A percentile compares a stretch with the other conserved stretches of the same genome.
These are phyloP conservation scores for Phaeomoniella chlamydospora DNA, from an alignment of 2,329 filamentous ascomycete genomes.

Conservation along the genomic window DNA sequence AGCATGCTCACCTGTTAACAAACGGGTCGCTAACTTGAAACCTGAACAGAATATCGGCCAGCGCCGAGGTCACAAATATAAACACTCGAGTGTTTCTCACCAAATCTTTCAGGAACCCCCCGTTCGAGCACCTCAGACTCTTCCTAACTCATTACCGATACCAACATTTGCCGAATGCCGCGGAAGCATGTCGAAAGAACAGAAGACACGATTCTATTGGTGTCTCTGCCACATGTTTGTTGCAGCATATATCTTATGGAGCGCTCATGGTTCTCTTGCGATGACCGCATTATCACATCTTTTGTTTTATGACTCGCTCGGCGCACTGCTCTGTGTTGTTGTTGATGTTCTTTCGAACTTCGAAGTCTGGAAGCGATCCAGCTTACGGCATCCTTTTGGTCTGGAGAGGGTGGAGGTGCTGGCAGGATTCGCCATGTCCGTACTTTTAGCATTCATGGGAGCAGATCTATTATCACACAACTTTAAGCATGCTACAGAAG, in stretches of 20 bases:
- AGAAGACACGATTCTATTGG: constrained; percentile 74
- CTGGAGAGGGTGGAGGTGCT: constrained; percentile 87
- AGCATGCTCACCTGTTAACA: neutral
- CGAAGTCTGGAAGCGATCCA: constrained; percentile 90
- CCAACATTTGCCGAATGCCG: constrained; percentile 81
- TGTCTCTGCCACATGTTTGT: constrained; percentile 76
- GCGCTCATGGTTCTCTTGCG: constrained; percentile 70
- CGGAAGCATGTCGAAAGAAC: constrained; percentile 76
- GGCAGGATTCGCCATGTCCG: constrained; percentile 88
- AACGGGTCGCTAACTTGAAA: constrained; percentile 10
- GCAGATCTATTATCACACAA: constrained; percentile 91
- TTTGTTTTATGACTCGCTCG: constrained; percentile 88
- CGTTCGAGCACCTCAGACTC: constrained; percentile 66
- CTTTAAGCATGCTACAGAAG: constrained; percentile 81
- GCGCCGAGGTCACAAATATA: constrained; percentile 90
- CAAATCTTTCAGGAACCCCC: constrained; percentile 94
- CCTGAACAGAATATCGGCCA: constrained; percentile 64
- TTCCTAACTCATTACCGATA: constrained; percentile 83
- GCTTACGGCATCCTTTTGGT: constrained; percentile 82
- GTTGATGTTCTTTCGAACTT: constrained; percentile 95
- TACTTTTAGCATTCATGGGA: constrained; percentile 93
- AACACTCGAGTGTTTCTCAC: constrained; percentile 89
- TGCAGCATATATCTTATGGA: constrained; percentile 73
- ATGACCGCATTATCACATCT: constrained; percentile 87
- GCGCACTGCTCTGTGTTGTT: constrained; percentile 76